Conservation (phyloP, 2,329 filamentous ascomycete species). For the Penicillium sp. region DNA sequence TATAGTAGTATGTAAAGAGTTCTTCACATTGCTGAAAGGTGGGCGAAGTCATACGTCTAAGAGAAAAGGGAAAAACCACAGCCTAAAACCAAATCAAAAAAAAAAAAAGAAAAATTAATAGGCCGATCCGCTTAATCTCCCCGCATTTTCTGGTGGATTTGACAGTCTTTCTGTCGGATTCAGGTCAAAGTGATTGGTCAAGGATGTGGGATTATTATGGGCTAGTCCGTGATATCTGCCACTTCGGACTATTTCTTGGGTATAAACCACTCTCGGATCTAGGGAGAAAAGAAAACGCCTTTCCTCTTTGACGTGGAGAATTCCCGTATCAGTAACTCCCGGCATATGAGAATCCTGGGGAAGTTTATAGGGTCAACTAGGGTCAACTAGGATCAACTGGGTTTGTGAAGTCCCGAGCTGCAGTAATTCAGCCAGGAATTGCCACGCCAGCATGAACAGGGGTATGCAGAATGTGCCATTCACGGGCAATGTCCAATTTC, state of each 20-base stretch:
- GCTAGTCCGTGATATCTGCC: neutral
- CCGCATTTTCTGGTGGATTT: constrained; percentile 17
- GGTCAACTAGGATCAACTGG: neutral
- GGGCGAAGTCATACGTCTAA: neutral
- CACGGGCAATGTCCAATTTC: constrained; percentile 9
- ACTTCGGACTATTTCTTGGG: neutral
- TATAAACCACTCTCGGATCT: neutral
- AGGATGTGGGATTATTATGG: neutral
- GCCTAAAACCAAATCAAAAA: neutral
- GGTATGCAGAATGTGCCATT: constrained; percentile 4
- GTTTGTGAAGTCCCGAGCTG: neutral
- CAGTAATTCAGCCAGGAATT: constrained; percentile 7
- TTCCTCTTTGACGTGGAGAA: neutral
- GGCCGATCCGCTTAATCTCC: constrained; percentile 19
- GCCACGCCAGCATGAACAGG: constrained; percentile 16
- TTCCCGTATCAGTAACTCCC: constrained; percentile 7
- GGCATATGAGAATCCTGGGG: constrained; percentile 10
- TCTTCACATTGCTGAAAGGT: neutral
- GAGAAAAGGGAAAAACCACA: neutral
- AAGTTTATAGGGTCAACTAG: neutral
- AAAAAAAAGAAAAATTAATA: constrained; percentile 1
- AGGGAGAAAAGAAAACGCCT: neutral
- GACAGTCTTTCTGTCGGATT: neutral
- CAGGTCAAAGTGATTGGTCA: neutral
- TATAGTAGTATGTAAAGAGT: neutral